Percentiles rank a stretch among this genome's conserved stretches.
Evolutionary conservation across 768 basidiomycete species (phyloP).

Genomic region (Nevesoporus exiguus): DNA sequence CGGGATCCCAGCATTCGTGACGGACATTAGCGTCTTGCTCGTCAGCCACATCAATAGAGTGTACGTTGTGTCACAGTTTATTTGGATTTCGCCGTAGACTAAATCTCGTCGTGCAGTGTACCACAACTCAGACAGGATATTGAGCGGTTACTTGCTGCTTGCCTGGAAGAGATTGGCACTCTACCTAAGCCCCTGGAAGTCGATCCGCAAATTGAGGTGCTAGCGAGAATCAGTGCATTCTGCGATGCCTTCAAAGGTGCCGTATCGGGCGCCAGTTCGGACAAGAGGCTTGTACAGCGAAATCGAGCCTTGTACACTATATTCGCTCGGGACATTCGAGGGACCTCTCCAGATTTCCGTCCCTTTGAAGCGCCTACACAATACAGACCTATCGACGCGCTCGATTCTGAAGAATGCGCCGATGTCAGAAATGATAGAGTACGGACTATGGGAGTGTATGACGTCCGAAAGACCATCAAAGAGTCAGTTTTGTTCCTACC

Average conservation of each 20-base stretch:
- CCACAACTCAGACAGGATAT: constrained; percentile 43
- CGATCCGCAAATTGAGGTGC: constrained; percentile 46
- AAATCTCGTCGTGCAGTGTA: constrained; percentile 36
- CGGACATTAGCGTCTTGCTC: constrained; percentile 49
- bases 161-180: constrained; percentile 29
- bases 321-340: constrained; percentile 35
- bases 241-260: constrained; percentile 35
- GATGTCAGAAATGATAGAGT: neutral
- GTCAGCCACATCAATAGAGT: constrained; percentile 48
- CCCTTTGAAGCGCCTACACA: constrained; percentile 21
- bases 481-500: constrained; percentile 26
- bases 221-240: constrained; percentile 43
- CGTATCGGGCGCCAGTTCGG: constrained; percentile 32
- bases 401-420: constrained; percentile 5
- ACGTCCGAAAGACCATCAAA: constrained; percentile 34
- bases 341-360: constrained; percentile 42
- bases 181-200: constrained; percentile 40
- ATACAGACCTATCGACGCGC: constrained; percentile 7
- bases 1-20: constrained; percentile 52
- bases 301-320: constrained; percentile 32
- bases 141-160: constrained; percentile 36
- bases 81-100: neutral
- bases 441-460: constrained; percentile 27
- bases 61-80: constrained; percentile 34
- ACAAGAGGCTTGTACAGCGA: constrained; percentile 37